phyloP scores from a whole-genome alignment of 2,329 filamentous ascomycete species.

The Didymella pomorum region DNA sequence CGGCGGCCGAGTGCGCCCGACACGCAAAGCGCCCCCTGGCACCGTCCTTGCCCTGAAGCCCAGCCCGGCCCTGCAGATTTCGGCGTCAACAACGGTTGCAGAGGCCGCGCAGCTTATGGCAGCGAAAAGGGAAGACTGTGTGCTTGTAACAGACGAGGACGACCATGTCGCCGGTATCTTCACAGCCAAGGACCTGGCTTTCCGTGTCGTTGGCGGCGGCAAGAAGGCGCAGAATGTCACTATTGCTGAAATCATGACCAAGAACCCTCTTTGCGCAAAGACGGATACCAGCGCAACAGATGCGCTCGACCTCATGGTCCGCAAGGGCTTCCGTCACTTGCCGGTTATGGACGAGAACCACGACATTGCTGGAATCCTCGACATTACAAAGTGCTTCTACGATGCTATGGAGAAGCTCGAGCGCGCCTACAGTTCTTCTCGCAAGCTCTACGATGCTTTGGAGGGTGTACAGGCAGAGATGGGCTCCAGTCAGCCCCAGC shows the following conservation, averaged over 20 bases:
- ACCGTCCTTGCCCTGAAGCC: conserved; percentile 96
- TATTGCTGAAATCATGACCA: conserved; percentile 99
- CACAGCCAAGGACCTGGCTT: conserved; percentile 97
- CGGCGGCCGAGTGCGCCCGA: conserved; percentile 78
- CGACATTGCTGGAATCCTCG: conserved; percentile 95
- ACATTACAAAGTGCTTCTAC: conserved; percentile 99
- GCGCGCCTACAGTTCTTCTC: conserved; percentile 95
- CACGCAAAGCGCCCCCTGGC: conserved; percentile 92
- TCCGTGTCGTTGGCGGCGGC: conserved; percentile 91
- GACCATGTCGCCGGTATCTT: conserved; percentile 98
- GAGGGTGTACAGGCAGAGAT: conserved; percentile 98
- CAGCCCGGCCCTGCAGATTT: conserved; percentile 95
- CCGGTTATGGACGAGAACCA: conserved; percentile 99
- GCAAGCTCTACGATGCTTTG: conserved; percentile 95
- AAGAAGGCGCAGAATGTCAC: conserved; percentile 89
- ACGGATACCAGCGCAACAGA: conserved; percentile 98
- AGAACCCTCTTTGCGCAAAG: conserved; percentile 95
- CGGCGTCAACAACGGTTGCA: conserved; percentile 89
- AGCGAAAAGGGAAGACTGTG: conserved; percentile 97
- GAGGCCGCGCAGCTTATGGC: conserved; percentile 99
- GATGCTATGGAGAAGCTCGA: conserved; percentile 99
- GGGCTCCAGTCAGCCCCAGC: conserved; percentile 93
- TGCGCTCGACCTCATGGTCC: conserved; percentile 95
- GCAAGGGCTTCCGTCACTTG: conserved; percentile 96
- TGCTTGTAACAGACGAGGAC: conserved; percentile 96